These are phyloP conservation scores for Debaryomycetaceae sp. DNA, from an alignment of 1,139 yeast species.

Conservation along the genomic window DNA sequence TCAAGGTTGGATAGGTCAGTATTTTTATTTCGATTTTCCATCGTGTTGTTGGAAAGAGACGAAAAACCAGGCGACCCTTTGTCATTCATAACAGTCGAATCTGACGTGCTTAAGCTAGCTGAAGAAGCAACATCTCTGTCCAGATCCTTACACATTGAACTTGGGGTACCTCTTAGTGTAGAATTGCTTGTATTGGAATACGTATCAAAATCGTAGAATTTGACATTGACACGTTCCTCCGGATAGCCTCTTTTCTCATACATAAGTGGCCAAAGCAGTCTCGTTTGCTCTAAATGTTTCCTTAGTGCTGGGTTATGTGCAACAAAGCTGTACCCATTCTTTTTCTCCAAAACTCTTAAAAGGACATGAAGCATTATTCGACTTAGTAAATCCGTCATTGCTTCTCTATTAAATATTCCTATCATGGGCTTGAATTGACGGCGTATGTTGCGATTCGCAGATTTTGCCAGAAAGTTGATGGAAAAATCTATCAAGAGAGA, in stretches of 20 bases:
- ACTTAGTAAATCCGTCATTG: conserved; percentile 19
- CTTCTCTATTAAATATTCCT: conserved; percentile 17
- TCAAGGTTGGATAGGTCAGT: neutral
- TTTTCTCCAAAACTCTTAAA: conserved; percentile 22
- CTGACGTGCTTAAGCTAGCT: neutral
- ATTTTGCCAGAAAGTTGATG: conserved; percentile 19
- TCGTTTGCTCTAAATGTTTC: conserved; percentile 17
- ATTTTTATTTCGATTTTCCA: neutral
- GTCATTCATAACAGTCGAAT: neutral
- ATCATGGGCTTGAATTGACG: conserved; percentile 9
- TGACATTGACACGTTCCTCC: neutral
- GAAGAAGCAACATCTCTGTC: neutral
- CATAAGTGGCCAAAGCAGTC: neutral
- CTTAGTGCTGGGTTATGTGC: conserved; percentile 15
- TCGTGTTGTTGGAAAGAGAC: neutral
- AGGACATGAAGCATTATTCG: conserved; percentile 23
- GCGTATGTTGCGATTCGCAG: conserved; percentile 6
- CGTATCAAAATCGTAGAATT: neutral
- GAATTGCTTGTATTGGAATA: neutral
- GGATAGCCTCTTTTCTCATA: neutral
- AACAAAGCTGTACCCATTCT: conserved; percentile 14
- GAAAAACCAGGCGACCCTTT: neutral
- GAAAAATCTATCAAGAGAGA: conserved; percentile 28
- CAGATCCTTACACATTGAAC: neutral
- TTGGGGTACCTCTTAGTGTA: neutral